Conservation (phyloP, 2,329 filamentous ascomycete genomes). For the Alternaria hordeiaustralica region DNA sequence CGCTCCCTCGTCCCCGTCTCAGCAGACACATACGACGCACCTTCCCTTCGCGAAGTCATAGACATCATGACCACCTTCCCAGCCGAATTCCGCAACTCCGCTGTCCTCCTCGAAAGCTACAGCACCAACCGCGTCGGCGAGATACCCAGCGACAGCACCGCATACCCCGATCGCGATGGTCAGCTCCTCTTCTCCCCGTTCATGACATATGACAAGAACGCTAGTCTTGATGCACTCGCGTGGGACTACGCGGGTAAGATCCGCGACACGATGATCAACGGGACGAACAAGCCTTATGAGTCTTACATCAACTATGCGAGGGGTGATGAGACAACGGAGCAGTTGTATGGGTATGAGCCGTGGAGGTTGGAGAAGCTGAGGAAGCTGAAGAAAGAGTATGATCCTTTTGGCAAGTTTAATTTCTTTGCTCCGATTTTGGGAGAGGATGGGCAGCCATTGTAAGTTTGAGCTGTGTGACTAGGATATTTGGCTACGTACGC, state of each 20-base stretch:
- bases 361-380: constrained; percentile 43
- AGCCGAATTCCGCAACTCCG: constrained; percentile 8
- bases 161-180: constrained; percentile 24
- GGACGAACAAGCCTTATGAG: constrained; percentile 9
- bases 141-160: constrained; percentile 22
- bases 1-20: constrained; percentile 18
- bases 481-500: background rate
- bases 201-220: constrained; percentile 21
- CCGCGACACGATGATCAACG: constrained; percentile 13
- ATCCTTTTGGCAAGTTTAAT: constrained; percentile 39
- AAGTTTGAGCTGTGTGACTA: background rate
- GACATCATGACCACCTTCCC: constrained; percentile 21
- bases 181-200: constrained; percentile 20
- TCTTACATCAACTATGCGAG: constrained; percentile 46
- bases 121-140: constrained; percentile 18
- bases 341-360: constrained; percentile 43
- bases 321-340: constrained; percentile 37
- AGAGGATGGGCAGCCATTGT: background rate
- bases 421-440: constrained; percentile 36
- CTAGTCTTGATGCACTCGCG: constrained; percentile 19
- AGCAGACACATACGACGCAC: constrained; percentile 9
- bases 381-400: constrained; percentile 42
- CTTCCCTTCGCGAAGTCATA: constrained; percentile 19
- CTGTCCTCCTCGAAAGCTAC: constrained; percentile 29
- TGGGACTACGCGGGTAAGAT: constrained; percentile 16